These are phyloP conservation scores for Globisporangium alternatum DNA, from an alignment of 352 stramenopile genomes.

Conservation along the genomic window DNA sequence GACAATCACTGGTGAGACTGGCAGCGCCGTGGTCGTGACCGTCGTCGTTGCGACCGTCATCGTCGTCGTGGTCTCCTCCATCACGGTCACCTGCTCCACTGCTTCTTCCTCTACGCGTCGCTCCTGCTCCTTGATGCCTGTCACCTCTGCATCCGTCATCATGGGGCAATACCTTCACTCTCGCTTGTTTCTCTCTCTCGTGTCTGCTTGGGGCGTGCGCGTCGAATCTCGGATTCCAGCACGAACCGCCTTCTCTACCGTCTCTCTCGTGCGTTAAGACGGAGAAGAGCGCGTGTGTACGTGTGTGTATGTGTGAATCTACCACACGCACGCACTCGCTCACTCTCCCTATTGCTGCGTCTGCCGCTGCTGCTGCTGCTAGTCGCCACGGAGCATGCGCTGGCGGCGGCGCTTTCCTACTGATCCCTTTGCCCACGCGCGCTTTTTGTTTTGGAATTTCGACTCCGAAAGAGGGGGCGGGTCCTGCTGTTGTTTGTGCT, in stretches of 20 bases:
- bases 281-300: not conserved
- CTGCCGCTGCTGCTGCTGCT: not conserved
- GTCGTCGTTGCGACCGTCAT: not conserved
- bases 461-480: not conserved
- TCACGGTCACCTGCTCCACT: not conserved
- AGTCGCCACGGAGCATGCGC: not conserved
- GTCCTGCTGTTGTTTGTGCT: conserved; percentile 2
- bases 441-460: not conserved
- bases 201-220: not conserved
- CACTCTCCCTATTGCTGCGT: not conserved
- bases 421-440: not conserved
- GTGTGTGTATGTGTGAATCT: not conserved
- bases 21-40: conserved; percentile 4
- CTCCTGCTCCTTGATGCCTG: not conserved
- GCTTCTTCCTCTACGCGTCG: not conserved
- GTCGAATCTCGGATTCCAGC: conserved; percentile 5
- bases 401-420: not conserved
- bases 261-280: not conserved
- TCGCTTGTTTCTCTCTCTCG: not conserved
- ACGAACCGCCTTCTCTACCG: not conserved
- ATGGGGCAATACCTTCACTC: not conserved
- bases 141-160: conserved; percentile 17
- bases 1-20: conserved; percentile 11
- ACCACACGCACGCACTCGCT: not conserved
- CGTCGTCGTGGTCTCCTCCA: conserved; percentile 1